Percentiles rank a stretch among this genome's conserved stretches.
Evolutionary conservation across 331 rosid genomes (phyloP).

Genomic region (Rosa hybrid): DNA sequence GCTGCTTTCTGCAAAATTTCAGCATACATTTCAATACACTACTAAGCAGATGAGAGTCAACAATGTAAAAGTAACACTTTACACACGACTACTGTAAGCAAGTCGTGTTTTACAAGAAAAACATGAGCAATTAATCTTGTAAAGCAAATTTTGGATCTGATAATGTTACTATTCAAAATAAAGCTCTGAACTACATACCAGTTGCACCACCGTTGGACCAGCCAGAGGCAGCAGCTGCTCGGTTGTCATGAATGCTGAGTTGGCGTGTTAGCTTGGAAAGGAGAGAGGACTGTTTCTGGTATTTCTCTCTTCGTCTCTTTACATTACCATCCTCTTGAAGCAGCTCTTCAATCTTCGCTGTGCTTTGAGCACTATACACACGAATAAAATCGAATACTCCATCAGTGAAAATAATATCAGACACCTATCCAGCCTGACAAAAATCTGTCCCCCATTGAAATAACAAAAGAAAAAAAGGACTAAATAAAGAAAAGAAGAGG

Average conservation of each 20-base stretch:
- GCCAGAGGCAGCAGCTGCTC: conserved; percentile 82
- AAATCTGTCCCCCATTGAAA: background rate
- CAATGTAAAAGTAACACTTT: background rate
- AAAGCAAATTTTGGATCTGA: background rate
- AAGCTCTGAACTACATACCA: conserved; percentile 41
- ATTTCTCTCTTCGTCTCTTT: conserved; percentile 75
- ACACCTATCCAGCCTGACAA: background rate
- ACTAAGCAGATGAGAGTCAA: background rate
- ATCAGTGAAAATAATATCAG: background rate
- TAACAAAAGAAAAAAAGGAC: background rate
- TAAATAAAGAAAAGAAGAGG: background rate
- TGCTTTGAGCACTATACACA: conserved; percentile 71
- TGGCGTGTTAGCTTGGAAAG: conserved; percentile 84
- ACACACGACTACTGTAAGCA: background rate
- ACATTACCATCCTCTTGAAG: conserved; percentile 89
- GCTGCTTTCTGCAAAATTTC: conserved; percentile 61
- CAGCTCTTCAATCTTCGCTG: conserved; percentile 86
- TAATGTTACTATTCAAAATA: background rate
- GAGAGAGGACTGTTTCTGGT: conserved; percentile 83
- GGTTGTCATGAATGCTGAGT: conserved; percentile 91
- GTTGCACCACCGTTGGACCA: conserved; percentile 65
- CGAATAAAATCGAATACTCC: background rate
- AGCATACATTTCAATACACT: conserved; percentile 3
- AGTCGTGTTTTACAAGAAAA: background rate
- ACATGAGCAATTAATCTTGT: background rate